Evolutionary conservation across 2,329 filamentous ascomycete genomes (phyloP), one percentile per base, ranked within the genome.

Genomic region (Colletotrichum sansevieriae): DNA sequence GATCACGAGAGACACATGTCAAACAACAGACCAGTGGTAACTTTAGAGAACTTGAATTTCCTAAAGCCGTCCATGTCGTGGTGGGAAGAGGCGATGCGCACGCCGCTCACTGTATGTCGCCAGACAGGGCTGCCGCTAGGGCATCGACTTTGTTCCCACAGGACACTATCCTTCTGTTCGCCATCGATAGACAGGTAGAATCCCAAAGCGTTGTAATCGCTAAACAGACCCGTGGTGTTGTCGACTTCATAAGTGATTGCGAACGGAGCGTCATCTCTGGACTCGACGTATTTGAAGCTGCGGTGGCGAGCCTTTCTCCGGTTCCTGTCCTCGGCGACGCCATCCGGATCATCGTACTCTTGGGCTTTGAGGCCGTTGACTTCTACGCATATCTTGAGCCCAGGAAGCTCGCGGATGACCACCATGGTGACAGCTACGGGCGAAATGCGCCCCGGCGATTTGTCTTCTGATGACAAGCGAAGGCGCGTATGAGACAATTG

Each of bases 351-450:
- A 13, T 65, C 56, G 15, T 74, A 74, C 37, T 76, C 75, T 20
- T 54, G 43, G 2, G 73, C 70, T 1, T 58, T 57, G 9, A 64
- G n/a, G 8, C 70, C 71, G 22, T 73, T 62, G 13, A 74, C 71
- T n/a, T 56, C 68, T 33, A 77, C 49, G 1, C 71, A 72, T 18
- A 76, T 68, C 15, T 73, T 71, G 3, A 77, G 10, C 3, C 72
- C 75, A 0, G 68, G 70, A 1, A 76, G n/a, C 6, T 67, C 70
- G 12, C 68, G 18, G 22, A 76, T 64, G 20, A 77, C 58, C 2
- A 74, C 74, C 75, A 77, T 77, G 18, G 35, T 63, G n/a, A 25
- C 46, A 10, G 39, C 10, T 41, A n/a, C 37, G 11, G 12, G 37
- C 13, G 11, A 15, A 15, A 15, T 12, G 37, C 37, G 12, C 37